A percentile compares a stretch with the other conserved stretches of the same genome.
Evolutionary conservation across 306 rosid genomes (phyloP).

Genomic region (Cicer yamashitae): DNA sequence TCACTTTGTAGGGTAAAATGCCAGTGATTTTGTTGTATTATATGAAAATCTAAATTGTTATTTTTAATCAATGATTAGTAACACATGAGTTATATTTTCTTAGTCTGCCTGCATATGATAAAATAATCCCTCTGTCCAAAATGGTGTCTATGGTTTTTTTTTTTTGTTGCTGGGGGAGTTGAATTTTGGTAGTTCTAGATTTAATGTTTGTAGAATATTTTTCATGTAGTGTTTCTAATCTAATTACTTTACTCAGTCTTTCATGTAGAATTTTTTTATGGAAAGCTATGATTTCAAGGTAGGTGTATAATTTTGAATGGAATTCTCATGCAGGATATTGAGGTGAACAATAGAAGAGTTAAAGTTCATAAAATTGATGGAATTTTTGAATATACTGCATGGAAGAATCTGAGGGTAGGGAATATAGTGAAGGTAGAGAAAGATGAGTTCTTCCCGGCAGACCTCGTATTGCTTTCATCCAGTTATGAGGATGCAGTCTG

Average conservation of each 20-base stretch:
- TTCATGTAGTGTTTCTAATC: too few species aligned
- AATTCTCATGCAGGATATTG: conserved; percentile 66
- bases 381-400: conserved; percentile 62
- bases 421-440: conserved; percentile 80
- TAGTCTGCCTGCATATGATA: conserved; percentile 27
- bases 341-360: conserved; percentile 81
- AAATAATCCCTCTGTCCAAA: background rate
- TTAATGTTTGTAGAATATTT: too few species aligned
- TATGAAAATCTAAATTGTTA: conserved; percentile 9
- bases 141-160: too few species aligned
- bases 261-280: too few species aligned
- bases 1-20: conserved; percentile 23
- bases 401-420: conserved; percentile 93
- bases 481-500: conserved; percentile 88
- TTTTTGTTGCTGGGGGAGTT: too few species aligned
- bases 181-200: too few species aligned
- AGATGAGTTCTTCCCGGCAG: conserved; percentile 94
- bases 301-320: conserved; percentile 27
- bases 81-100: background rate
- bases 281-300: background rate
- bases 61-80: conserved; percentile 27
- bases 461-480: conserved; percentile 86
- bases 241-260: too few species aligned
- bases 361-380: conserved; percentile 59
- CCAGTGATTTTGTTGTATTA: conserved; percentile 1